These are phyloP conservation scores for Cystofilobasidium macerans DNA, from an alignment of 768 basidiomycete genomes.

Conservation along the genomic window DNA sequence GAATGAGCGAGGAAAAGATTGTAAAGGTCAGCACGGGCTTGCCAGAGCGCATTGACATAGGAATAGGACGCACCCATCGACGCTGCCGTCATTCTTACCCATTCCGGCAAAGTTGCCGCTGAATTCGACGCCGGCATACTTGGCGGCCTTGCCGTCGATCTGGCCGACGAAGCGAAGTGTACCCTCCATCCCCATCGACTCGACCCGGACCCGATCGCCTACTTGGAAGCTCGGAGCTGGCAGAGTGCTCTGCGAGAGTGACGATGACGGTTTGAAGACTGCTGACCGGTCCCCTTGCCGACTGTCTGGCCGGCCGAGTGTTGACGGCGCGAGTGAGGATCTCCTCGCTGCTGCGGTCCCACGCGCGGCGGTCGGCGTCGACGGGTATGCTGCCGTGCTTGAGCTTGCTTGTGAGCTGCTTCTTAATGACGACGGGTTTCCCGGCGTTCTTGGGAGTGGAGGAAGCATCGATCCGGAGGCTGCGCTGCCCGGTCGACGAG, in stretches of 20 bases:
- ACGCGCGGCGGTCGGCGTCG: background rate
- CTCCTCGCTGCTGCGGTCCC: too few relatives aligned
- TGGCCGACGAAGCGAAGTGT: conserved; percentile 65
- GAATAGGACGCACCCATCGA: conserved; percentile 58
- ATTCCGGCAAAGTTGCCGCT: conserved; percentile 72
- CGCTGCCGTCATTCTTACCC: conserved; percentile 90
- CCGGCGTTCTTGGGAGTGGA: conserved; percentile 2
- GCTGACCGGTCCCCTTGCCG: conserved; percentile 9
- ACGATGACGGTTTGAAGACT: background rate
- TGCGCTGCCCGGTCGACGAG: background rate
- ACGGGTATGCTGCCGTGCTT: background rate
- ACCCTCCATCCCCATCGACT: conserved; percentile 77
- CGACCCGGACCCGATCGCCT: conserved; percentile 75
- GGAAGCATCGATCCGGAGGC: background rate
- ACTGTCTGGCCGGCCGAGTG: conserved; percentile 11
- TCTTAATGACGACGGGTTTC: background rate
- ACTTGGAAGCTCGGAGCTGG: conserved; percentile 40
- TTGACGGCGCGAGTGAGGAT: background rate
- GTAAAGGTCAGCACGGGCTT: conserved; percentile 4
- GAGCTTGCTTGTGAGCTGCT: background rate
- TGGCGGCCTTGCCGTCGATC: conserved; percentile 76
- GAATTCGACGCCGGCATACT: conserved; percentile 90
- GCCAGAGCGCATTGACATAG: background rate
- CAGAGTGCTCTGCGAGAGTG: background rate
- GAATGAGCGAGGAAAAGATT: background rate